Conservation (phyloP, 495 filamentous ascomycete species). For the Hypomontagnella submonticulosa region DNA sequence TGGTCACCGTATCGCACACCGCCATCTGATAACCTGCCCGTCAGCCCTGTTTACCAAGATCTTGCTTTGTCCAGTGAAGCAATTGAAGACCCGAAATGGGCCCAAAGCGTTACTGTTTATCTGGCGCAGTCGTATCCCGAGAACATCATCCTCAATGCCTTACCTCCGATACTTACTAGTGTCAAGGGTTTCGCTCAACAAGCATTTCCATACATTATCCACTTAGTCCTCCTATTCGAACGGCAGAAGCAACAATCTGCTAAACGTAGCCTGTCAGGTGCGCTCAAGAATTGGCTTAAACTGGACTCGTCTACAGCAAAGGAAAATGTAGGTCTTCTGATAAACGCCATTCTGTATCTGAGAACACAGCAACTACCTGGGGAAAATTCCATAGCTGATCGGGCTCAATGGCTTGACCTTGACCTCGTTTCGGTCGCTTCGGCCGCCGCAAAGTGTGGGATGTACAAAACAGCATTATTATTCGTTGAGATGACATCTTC, state of each 20-base stretch:
- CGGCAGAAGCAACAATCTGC: constrained; percentile 59
- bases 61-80: constrained; percentile 49
- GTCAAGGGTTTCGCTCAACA: constrained; percentile 75
- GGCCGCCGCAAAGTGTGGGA: constrained; percentile 82
- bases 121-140: constrained; percentile 68
- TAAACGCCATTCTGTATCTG: constrained; percentile 88
- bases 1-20: constrained; percentile 62
- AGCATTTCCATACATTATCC: constrained; percentile 81
- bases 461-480: constrained; percentile 86
- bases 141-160: constrained; percentile 72
- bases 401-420: constrained; percentile 85
- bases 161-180: constrained; percentile 69
- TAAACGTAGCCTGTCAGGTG: constrained; percentile 61
- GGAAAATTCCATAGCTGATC: constrained; percentile 80
- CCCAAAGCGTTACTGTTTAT: constrained; percentile 68
- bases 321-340: constrained; percentile 67
- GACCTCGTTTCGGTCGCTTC: constrained; percentile 76
- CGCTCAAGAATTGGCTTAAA: constrained; percentile 62
- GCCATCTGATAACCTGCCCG: constrained; percentile 52
- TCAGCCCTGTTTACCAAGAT: constrained; percentile 33
- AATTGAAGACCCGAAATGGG: constrained; percentile 65
- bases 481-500: constrained; percentile 80
- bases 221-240: constrained; percentile 74
- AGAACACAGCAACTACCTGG: constrained; percentile 79
- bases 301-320: constrained; percentile 52